phyloP scores from a whole-genome alignment of 345 rosid species.

The Populus simonii region DNA sequence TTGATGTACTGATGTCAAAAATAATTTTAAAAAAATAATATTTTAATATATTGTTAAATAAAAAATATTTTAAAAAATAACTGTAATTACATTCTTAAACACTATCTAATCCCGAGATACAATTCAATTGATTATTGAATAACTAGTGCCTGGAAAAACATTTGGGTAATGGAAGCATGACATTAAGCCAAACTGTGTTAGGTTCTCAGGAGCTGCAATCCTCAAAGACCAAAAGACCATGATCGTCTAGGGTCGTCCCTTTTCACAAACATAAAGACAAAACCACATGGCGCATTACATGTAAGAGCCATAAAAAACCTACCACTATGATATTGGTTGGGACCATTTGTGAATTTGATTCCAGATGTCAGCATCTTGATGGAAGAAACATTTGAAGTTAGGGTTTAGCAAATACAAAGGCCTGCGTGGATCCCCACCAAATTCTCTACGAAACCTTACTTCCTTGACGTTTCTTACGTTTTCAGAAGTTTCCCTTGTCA shows the following conservation, averaged over 20 bases:
- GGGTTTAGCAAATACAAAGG: conserved; percentile 2
- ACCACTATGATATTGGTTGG: background rate
- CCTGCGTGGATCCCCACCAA: background rate
- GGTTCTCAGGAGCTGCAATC: background rate
- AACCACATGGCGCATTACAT: background rate
- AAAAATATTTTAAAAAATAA: too few species aligned
- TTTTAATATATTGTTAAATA: too few species aligned
- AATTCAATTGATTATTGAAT: background rate
- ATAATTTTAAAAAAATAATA: too few species aligned
- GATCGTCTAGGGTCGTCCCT: background rate
- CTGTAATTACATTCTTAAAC: fast-evolving
- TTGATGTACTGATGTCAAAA: too few species aligned
- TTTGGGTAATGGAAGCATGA: background rate
- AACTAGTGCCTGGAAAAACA: background rate
- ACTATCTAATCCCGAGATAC: fast-evolving
- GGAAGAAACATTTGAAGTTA: background rate
- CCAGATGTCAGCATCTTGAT: background rate
- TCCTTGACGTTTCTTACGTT: background rate
- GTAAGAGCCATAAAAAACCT: conserved; percentile 1
- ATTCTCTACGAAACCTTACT: background rate
- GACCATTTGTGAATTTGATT: background rate
- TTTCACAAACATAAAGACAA: background rate
- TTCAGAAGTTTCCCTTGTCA: conserved; percentile 29
- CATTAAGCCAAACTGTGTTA: background rate
- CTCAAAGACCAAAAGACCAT: background rate